These are phyloP conservation scores for Xylaria hypoxylon DNA, from an alignment of 2,329 filamentous ascomycete genomes.

Conservation along the genomic window DNA sequence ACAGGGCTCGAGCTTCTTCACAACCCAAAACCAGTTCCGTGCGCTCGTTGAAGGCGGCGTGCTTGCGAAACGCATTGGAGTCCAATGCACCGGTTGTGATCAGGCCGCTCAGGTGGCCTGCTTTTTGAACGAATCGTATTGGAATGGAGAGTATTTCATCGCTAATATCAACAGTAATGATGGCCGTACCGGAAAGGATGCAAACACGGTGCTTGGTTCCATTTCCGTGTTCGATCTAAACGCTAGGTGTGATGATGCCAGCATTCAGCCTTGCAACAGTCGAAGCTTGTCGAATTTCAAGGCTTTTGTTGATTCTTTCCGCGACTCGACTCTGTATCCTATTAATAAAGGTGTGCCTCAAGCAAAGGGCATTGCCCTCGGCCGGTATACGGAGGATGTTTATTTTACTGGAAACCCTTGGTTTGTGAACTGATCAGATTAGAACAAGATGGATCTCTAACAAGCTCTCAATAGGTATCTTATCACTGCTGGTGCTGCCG, in stretches of 20 bases:
- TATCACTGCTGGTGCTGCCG: conserved; percentile 66
- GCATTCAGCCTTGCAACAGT: conserved; percentile 68
- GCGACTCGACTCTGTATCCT: conserved; percentile 58
- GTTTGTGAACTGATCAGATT: conserved; percentile 43
- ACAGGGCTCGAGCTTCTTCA: conserved; percentile 69
- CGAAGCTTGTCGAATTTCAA: conserved; percentile 67
- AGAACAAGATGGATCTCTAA: conserved; percentile 19
- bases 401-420: conserved; percentile 70
- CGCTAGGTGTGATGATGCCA: conserved; percentile 62
- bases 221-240: conserved; percentile 63
- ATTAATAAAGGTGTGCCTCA: conserved; percentile 62
- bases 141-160: conserved; percentile 66
- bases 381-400: conserved; percentile 63
- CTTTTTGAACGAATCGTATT: conserved; percentile 65
- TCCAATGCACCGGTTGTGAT: conserved; percentile 62
- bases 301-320: conserved; percentile 66
- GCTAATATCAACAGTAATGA: conserved; percentile 63
- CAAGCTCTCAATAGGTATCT: conserved; percentile 53
- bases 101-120: conserved; percentile 64
- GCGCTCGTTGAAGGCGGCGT: conserved; percentile 61
- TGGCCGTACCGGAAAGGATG: conserved; percentile 66
- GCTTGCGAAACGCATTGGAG: conserved; percentile 63
- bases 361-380: conserved; percentile 58
- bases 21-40: conserved; percentile 65
- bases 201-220: conserved; percentile 64